Conservation (phyloP, 2,329 filamentous ascomycete genomes). For the Beauveria pseudobassiana region DNA sequence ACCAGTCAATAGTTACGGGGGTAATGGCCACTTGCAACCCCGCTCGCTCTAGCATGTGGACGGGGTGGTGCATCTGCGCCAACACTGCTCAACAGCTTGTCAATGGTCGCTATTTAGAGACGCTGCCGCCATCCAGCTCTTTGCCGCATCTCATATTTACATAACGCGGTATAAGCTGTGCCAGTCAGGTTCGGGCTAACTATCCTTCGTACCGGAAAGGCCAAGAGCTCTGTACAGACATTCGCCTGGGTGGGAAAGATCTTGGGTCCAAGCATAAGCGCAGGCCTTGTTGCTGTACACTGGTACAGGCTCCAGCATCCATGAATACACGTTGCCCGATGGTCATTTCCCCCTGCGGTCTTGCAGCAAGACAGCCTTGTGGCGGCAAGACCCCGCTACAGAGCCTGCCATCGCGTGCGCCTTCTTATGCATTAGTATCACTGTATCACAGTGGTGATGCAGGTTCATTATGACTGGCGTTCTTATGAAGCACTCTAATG, state of each 20-base stretch:
- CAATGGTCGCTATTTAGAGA: no score
- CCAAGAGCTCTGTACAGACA: not conserved
- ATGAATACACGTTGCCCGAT: not conserved
- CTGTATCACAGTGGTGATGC: not conserved
- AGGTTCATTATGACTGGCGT: constrained; percentile 4
- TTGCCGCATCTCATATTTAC: not conserved
- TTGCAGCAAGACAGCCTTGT: not conserved
- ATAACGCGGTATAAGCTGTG: not conserved
- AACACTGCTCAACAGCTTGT: not conserved
- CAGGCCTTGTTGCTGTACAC: not conserved
- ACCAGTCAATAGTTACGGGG: not conserved
- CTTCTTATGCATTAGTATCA: not conserved
- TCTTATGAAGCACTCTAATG: not conserved
- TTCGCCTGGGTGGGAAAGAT: not conserved
- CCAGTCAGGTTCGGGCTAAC: not conserved
- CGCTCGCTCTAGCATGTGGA: not conserved
- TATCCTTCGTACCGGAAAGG: not conserved
- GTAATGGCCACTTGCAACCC: not conserved
- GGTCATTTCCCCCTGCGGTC: not conserved
- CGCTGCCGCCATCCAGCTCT: no score
- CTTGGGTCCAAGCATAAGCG: not conserved
- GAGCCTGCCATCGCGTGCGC: not conserved
- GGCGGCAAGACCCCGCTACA: not conserved
- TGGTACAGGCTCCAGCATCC: not conserved
- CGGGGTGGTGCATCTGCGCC: not conserved